Evolutionary conservation across 1,284 basidiomycete genomes (phyloP).

Genomic region (Puccinia polysora): DNA sequence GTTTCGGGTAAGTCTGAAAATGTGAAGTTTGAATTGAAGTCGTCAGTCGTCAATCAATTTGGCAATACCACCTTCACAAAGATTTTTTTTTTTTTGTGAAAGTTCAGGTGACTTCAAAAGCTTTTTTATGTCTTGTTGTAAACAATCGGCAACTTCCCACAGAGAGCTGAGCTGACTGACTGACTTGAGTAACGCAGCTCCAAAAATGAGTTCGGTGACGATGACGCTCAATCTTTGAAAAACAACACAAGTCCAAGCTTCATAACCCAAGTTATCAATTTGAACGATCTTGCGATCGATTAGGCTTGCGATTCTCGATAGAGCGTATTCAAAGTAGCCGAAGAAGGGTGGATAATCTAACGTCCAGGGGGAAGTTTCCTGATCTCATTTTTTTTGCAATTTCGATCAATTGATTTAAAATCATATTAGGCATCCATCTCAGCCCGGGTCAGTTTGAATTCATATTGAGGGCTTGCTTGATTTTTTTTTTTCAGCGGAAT

Average conservation of each 20-base stretch:
- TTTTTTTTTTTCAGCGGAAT: too few species aligned
- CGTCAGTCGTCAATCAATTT: neutral
- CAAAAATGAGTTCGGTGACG: slow-evolving; percentile 76
- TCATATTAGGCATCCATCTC: neutral
- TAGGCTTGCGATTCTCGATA: slow-evolving; percentile 73
- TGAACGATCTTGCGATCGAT: slow-evolving; percentile 75
- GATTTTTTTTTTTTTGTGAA: too few species aligned
- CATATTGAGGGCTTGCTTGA: slow-evolving; percentile 1
- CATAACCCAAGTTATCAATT: slow-evolving; percentile 71
- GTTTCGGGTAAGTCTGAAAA: slow-evolving; percentile 64
- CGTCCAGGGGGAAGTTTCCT: slow-evolving; percentile 94
- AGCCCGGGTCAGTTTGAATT: neutral
- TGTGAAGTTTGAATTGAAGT: neutral
- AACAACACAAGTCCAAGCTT: slow-evolving; percentile 70
- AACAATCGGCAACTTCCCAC: neutral
- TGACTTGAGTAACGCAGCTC: slow-evolving; percentile 67
- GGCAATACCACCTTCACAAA: too few species aligned
- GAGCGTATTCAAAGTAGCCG: slow-evolving; percentile 83
- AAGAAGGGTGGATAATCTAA: slow-evolving; percentile 90
- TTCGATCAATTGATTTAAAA: too few species aligned
- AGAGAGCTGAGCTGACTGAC: neutral
- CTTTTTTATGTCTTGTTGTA: too few species aligned
- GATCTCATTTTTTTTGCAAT: slow-evolving; percentile 45
- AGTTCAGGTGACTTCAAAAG: too few species aligned
- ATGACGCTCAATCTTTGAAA: slow-evolving; percentile 85